These are phyloP conservation scores for Chytriomyces confervae DNA, from an alignment of 192 early-diverging fungal genomes.

Conservation along the genomic window DNA sequence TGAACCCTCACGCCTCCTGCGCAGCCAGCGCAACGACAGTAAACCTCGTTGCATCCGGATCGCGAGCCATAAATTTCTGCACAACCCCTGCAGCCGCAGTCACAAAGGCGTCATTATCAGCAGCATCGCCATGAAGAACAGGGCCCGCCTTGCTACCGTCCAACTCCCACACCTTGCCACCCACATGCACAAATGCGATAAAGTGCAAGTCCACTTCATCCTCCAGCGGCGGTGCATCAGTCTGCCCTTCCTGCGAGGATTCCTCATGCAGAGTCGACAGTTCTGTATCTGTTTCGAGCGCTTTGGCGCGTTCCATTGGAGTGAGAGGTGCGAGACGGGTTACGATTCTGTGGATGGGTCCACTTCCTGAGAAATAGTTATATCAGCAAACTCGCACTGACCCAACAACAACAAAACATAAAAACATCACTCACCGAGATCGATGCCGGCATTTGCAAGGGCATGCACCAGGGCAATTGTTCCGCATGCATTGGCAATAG, in stretches of 20 bases:
- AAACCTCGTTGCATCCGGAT: conserved; percentile 51
- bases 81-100: conserved; percentile 60
- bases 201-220: conserved; percentile 85
- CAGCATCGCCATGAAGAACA: conserved; percentile 78
- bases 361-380: conserved; percentile 37
- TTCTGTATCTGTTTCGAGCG: conserved; percentile 66
- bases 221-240: conserved; percentile 48
- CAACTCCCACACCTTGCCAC: conserved; percentile 83
- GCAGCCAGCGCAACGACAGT: conserved; percentile 18
- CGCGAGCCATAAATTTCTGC: conserved; percentile 66
- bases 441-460: conserved; percentile 74
- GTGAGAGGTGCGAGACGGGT: conserved; percentile 63
- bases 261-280: conserved; percentile 50
- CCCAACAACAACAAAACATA: neutral
- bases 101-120: conserved; percentile 53
- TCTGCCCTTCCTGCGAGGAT: conserved; percentile 42
- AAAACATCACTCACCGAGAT: conserved; percentile 43
- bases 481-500: conserved; percentile 91
- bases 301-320: conserved; percentile 75
- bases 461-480: conserved; percentile 94
- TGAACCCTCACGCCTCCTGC: neutral
- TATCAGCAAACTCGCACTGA: neutral
- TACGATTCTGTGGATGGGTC: conserved; percentile 71
- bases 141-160: conserved; percentile 82
- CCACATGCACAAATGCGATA: conserved; percentile 79